Evolutionary conservation across 805 yeast genomes (phyloP).

Genomic region (Suhomyces vadensis): DNA sequence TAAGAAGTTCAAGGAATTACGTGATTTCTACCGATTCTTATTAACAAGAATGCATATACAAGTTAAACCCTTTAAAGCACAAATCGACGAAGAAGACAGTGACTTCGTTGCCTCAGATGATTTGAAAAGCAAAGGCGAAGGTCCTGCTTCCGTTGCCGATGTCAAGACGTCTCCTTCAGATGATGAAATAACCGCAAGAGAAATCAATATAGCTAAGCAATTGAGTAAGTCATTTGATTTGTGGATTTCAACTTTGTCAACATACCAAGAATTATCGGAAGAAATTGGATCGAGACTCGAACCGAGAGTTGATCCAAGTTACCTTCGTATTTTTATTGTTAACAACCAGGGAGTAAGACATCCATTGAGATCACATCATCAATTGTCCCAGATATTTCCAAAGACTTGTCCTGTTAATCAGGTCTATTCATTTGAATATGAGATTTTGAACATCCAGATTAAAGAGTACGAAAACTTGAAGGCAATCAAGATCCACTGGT

Average conservation of each 20-base stretch:
- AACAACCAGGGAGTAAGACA: conserved; percentile 57
- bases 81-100: conserved; percentile 50
- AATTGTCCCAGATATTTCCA: conserved; percentile 43
- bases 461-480: conserved; percentile 77
- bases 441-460: conserved; percentile 71
- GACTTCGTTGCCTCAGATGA: conserved; percentile 37
- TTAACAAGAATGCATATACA: conserved; percentile 60
- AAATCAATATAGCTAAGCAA: conserved; percentile 20
- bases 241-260: conserved; percentile 66
- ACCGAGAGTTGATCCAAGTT: conserved; percentile 52
- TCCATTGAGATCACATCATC: conserved; percentile 40
- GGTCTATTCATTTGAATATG: conserved; percentile 61
- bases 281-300: conserved; percentile 55
- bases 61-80: conserved; percentile 48
- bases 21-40: conserved; percentile 54
- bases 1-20: conserved; percentile 27
- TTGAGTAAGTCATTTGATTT: conserved; percentile 46
- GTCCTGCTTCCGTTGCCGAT: conserved; percentile 1
- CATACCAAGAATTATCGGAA: conserved; percentile 60
- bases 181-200: conserved; percentile 16
- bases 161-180: conserved; percentile 8
- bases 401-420: conserved; percentile 47
- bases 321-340: conserved; percentile 65
- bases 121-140: conserved; percentile 13
- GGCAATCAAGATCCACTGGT: conserved; percentile 66